Conservation (phyloP, 2,329 filamentous ascomycete genomes). For the Colletotrichum acutatum region DNA sequence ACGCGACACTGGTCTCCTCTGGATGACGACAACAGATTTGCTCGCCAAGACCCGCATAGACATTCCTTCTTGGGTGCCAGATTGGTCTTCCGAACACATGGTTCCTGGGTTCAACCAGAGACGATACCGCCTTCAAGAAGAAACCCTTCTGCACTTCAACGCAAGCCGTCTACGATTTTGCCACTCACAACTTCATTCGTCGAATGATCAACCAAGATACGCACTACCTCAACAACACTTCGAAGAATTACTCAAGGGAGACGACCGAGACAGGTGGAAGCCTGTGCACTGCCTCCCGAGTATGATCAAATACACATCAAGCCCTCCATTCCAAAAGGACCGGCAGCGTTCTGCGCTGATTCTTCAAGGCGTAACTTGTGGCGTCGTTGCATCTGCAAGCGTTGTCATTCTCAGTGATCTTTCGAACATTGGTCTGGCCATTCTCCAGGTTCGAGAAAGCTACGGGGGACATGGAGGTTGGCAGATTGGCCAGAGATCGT, state of each 20-base stretch:
- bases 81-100: slow-evolving; percentile 31
- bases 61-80: slow-evolving; percentile 35
- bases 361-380: neutral
- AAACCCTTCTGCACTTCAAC: slow-evolving; percentile 5
- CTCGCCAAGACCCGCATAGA: slow-evolving; percentile 21
- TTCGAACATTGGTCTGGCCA: neutral
- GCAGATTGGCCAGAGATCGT: neutral
- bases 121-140: slow-evolving; percentile 1
- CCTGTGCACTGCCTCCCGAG: neutral
- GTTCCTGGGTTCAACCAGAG: neutral
- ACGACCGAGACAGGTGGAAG: neutral
- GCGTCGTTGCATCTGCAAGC: neutral
- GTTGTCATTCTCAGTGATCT: slow-evolving; percentile 1
- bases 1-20: neutral
- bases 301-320: neutral
- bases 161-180: neutral
- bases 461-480: neutral
- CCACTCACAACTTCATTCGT: neutral
- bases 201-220: neutral
- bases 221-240: neutral
- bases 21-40: slow-evolving; percentile 29
- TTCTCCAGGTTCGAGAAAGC: neutral
- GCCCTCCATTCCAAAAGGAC: too few species aligned
- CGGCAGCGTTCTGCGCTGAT: neutral
- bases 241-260: neutral